phyloP scores from a whole-genome alignment of 169 alveolate genomes.

The Fabrea salina region DNA sequence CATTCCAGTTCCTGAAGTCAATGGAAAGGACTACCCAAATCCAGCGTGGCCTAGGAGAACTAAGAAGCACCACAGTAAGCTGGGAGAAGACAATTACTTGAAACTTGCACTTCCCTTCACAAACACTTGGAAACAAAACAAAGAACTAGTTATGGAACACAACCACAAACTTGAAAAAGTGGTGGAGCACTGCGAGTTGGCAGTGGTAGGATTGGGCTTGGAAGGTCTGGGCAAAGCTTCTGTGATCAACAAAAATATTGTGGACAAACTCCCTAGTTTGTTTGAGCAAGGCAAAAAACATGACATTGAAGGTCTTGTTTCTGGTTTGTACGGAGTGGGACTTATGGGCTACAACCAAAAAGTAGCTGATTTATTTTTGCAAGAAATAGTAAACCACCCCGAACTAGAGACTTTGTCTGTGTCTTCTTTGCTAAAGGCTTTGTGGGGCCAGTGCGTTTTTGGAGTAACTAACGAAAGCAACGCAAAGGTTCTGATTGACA shows the following conservation, averaged over 20 bases:
- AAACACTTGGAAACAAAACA: not conserved
- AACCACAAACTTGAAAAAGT: not conserved
- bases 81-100: not conserved
- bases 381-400: not conserved
- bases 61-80: not conserved
- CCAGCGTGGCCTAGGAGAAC: not conserved
- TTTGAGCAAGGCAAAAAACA: not conserved
- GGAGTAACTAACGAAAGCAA: not conserved
- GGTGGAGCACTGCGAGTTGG: not conserved
- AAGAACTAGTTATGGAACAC: not conserved
- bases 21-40: not conserved
- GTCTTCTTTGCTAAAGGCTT: not conserved
- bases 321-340: constrained; percentile 3
- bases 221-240: not conserved
- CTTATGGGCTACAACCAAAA: not conserved
- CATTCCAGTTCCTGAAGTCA: not conserved
- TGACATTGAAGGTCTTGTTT: not conserved
- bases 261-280: not conserved
- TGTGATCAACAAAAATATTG: not conserved
- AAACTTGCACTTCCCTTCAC: not conserved
- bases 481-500: not conserved
- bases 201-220: not conserved
- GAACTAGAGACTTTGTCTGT: not conserved
- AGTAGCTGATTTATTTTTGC: not conserved
- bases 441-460: not conserved